Conservation (phyloP, 805 yeast species). For the Tetrapisispora nanseiensis region DNA sequence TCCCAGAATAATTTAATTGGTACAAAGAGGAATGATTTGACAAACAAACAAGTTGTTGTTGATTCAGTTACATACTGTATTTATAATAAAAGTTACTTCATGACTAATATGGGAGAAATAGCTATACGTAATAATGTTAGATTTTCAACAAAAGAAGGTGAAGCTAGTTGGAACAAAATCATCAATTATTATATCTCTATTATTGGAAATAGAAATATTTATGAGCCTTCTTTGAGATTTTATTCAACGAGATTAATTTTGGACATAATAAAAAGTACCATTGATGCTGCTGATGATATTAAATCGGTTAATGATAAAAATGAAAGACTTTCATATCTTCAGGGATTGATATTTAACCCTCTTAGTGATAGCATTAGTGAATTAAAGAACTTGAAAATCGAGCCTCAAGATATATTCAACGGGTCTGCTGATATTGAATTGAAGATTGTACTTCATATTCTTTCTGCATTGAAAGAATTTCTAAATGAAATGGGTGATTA, state of each 20-base stretch:
- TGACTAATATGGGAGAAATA: slow-evolving; percentile 44
- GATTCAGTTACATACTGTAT: slow-evolving; percentile 32
- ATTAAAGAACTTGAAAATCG: slow-evolving; percentile 29
- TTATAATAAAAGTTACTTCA: slow-evolving; percentile 46
- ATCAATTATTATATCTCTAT: slow-evolving; percentile 38
- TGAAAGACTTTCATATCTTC: slow-evolving; percentile 26
- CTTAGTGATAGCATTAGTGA: slow-evolving; percentile 37
- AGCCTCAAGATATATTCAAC: slow-evolving; percentile 28
- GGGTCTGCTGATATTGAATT: slow-evolving; percentile 44
- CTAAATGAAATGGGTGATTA: slow-evolving; percentile 67
- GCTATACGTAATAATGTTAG: slow-evolving; percentile 43
- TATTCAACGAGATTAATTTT: slow-evolving; percentile 45
- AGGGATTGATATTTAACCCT: slow-evolving; percentile 40
- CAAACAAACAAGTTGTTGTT: neutral
- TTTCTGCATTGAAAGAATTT: slow-evolving; percentile 60
- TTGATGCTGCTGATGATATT: slow-evolving; percentile 19
- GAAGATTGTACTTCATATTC: slow-evolving; percentile 52
- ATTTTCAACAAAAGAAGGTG: slow-evolving; percentile 31
- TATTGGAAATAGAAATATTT: slow-evolving; percentile 35
- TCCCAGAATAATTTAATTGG: slow-evolving; percentile 12
- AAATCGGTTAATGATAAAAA: slow-evolving; percentile 13
- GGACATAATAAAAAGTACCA: slow-evolving; percentile 33
- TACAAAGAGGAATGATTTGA: neutral
- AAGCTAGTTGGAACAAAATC: slow-evolving; percentile 39
- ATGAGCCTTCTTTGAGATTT: slow-evolving; percentile 36